Evolutionary conservation across 2,329 filamentous ascomycete species (phyloP).

Genomic region (Calonectria fujianensis): DNA sequence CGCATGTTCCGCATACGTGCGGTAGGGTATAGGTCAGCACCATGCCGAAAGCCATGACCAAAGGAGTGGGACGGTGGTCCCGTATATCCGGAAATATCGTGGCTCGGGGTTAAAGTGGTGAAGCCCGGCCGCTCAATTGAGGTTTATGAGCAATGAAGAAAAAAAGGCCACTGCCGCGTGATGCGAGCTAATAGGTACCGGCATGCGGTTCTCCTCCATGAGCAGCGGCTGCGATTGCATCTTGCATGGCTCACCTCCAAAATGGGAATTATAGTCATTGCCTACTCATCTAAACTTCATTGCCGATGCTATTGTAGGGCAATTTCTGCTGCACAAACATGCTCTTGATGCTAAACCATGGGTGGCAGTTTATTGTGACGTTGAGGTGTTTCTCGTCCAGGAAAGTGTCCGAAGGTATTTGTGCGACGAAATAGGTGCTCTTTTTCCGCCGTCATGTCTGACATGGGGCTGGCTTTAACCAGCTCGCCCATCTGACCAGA

Average conservation of each 20-base stretch:
- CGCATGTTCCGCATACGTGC: neutral
- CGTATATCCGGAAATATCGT: constrained; percentile 32
- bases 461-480: constrained; percentile 1
- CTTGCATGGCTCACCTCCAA: constrained; percentile 8
- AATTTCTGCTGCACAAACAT: neutral
- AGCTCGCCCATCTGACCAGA: constrained; percentile 15
- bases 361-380: neutral
- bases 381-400: neutral
- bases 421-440: neutral
- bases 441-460: neutral
- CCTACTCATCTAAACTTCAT: neutral
- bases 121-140: neutral
- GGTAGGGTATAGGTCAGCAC: neutral
- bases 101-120: constrained; percentile 13
- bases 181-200: constrained; percentile 21
- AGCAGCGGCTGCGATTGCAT: neutral
- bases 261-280: constrained; percentile 1
- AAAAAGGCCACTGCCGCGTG: constrained; percentile 11
- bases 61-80: neutral
- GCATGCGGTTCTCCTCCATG: constrained; percentile 9
- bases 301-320: neutral
- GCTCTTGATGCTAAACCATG: neutral
- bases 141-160: neutral
- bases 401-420: constrained; percentile 1
- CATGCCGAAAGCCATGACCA: neutral